A percentile compares a stretch with the other conserved stretches of the same genome.
These are phyloP conservation scores for Apodospora peruviana DNA, from an alignment of 495 filamentous ascomycete species.

Conservation along the genomic window DNA sequence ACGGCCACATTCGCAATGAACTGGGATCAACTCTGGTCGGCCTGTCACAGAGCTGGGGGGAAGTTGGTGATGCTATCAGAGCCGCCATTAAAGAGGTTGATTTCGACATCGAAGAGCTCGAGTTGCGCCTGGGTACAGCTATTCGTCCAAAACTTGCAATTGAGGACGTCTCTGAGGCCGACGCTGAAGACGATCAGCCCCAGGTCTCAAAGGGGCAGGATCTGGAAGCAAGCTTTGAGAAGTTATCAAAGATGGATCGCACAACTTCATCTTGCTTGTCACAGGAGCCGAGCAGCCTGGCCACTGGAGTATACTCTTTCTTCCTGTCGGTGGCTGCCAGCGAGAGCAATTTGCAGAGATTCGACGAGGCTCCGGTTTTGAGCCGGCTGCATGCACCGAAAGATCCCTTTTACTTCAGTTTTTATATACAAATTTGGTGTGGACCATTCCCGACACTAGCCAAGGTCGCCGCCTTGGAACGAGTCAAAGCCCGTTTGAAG, in stretches of 20 bases:
- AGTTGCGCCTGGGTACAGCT: conserved; percentile 62
- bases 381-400: conserved; percentile 48
- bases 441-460: conserved; percentile 61
- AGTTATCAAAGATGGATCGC: conserved; percentile 33
- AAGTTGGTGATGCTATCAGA: conserved; percentile 54
- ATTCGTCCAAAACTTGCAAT: conserved; percentile 43
- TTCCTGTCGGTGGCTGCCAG: conserved; percentile 56
- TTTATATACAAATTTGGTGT: conserved; percentile 71
- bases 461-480: conserved; percentile 60
- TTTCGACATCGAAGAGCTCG: conserved; percentile 61
- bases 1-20: conserved; percentile 53
- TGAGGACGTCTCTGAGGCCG: conserved; percentile 39
- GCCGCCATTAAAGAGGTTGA: conserved; percentile 54
- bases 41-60: conserved; percentile 48
- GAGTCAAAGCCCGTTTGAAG: conserved; percentile 49
- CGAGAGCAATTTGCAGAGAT: conserved; percentile 43
- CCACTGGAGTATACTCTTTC: conserved; percentile 54
- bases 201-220: conserved; percentile 10
- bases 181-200: conserved; percentile 44
- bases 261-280: conserved; percentile 42
- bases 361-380: conserved; percentile 55
- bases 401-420: conserved; percentile 65
- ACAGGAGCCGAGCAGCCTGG: conserved; percentile 33
- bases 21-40: conserved; percentile 58
- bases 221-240: conserved; percentile 18